Evolutionary conservation across 495 filamentous ascomycete species (phyloP).

Genomic region (Lasiosphaeria ovina): DNA sequence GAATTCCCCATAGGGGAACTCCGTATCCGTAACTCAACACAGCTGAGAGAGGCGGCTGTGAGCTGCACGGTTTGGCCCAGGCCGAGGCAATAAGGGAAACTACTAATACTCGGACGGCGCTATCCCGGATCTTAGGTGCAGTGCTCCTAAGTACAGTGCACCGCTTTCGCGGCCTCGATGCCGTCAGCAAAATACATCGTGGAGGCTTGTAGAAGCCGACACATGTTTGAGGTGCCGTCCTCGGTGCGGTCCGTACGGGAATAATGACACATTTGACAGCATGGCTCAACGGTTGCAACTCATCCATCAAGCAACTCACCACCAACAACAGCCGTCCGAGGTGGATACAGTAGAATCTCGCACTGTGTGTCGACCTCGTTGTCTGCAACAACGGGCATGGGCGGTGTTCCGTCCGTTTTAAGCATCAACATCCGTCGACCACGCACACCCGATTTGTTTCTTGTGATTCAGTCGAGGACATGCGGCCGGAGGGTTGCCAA

Average conservation of each 20-base stretch:
- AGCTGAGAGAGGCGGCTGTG: neutral
- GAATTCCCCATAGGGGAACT: neutral
- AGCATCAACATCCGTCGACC: too few relatives aligned
- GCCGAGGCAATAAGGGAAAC: neutral
- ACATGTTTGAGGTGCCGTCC: constrained; percentile 6
- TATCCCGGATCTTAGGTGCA: too few relatives aligned
- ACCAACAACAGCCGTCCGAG: neutral
- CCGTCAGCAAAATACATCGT: constrained; percentile 8
- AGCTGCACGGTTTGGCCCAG: neutral
- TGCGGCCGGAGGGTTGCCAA: neutral
- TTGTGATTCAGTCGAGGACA: neutral
- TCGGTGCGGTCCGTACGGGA: constrained; percentile 13
- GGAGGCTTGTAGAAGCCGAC: neutral
- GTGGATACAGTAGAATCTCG: neutral
- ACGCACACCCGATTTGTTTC: neutral
- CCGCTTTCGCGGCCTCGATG: neutral
- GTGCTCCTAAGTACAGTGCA: neutral
- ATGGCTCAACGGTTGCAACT: neutral
- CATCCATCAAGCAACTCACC: neutral
- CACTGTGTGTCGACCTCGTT: neutral
- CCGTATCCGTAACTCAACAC: neutral
- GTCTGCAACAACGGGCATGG: neutral
- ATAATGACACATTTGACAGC: constrained; percentile 18
- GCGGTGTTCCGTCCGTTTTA: neutral
- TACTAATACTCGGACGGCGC: neutral